These are phyloP conservation scores for Laetiporus sulphureus DNA, from an alignment of 1,284 basidiomycete genomes.

Conservation along the genomic window DNA sequence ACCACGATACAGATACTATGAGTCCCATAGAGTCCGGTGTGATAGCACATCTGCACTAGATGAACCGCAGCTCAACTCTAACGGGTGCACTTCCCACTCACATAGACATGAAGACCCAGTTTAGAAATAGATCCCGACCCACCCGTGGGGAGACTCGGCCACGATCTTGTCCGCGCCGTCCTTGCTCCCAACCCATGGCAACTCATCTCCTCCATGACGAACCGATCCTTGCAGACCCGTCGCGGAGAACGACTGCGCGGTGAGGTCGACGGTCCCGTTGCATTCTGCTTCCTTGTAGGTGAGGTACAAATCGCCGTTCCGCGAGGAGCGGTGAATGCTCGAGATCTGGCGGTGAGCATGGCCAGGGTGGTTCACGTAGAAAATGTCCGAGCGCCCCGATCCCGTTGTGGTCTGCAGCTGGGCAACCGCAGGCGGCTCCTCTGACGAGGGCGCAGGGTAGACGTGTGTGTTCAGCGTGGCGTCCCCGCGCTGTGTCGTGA, in stretches of 20 bases:
- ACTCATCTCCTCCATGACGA: background rate
- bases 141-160: background rate
- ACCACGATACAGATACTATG: too few species aligned
- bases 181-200: background rate
- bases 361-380: conserved; percentile 34
- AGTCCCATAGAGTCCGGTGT: too few species aligned
- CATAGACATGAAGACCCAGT: too few species aligned
- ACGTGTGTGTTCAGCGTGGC: conserved; percentile 43
- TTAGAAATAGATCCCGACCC: background rate
- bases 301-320: conserved; percentile 46
- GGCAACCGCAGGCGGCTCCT: conserved; percentile 28
- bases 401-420: conserved; percentile 42
- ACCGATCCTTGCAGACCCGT: conserved; percentile 26
- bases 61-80: too few species aligned
- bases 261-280: conserved; percentile 40
- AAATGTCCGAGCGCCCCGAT: conserved; percentile 40
- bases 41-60: too few species aligned
- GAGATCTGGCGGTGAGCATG: conserved; percentile 39
- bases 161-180: background rate
- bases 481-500: conserved; percentile 45
- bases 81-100: too few species aligned
- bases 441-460: conserved; percentile 28
- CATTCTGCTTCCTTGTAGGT: conserved; percentile 46
- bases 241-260: conserved; percentile 36
- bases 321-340: conserved; percentile 38